Base-by-base conservation (phyloP, 2,329 filamentous ascomycete genomes). In the Cryphonectria parasitica region DNA sequence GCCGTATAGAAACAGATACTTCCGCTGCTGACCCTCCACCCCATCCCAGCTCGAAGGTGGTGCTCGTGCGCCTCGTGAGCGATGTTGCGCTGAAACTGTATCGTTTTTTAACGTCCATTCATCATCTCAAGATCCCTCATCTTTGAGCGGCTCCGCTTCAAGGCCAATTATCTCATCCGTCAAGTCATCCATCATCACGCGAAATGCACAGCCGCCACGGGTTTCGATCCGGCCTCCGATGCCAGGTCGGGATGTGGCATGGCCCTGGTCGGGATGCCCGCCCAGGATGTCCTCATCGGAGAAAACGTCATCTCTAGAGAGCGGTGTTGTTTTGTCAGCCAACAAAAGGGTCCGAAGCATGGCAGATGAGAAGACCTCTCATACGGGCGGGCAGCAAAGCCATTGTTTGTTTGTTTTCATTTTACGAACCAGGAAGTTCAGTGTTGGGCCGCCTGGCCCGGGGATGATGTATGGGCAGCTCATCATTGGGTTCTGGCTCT, bases 231-330 rank as follows among this genome's bases (percentile, higher is more conserved):
- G 36, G 15, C 15, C n/a, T 64, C 10, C 3, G 61, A 28, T 39
- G 36, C 10, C 8, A 64, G 19, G 4, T 28, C 28, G 36, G 39
- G 61, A 43, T 64, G 61, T 8, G 63, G 63, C 28, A 64, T 17
- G 25, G 63, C 41, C 41, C 25, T 64, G 28, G 63, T 64, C 17
- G 63, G 63, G 19, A 64, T 64, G 63, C 63, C 63, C 25, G 63
- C 63, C 63, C 63, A 64, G 17, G 41, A 49, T n/a, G 63, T 64
- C 43, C 63, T 64, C 28, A 64, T 45, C 0, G 63, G 63, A n/a
- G 63, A 64, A 43, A 64, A 64, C 7, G 28, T n/a, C 63, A 64
- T 64, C 17, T 64, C 63, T 64, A 4, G 6, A 13, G 10, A 2
- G 2, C 10, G 0, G 22, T n/a, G 2, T n/a, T 19, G 45, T 11